A percentile compares a stretch with the other conserved stretches of the same genome.
These are phyloP conservation scores for Nowakowskiella sp. DNA, from an alignment of 192 early-diverging fungal species.

Conservation along the genomic window DNA sequence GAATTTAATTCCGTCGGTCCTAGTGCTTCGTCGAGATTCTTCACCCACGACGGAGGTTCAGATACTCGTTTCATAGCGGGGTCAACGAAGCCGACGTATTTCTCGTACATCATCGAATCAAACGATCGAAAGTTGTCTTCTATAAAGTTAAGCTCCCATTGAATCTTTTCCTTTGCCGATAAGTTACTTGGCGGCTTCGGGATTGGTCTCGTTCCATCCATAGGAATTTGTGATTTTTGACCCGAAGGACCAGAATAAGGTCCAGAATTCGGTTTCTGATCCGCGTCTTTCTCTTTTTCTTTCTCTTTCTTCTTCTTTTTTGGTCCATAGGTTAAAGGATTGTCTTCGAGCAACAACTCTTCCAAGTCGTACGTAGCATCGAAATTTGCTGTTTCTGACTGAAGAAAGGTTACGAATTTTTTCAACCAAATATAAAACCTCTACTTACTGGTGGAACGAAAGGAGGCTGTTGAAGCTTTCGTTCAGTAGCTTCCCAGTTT, in stretches of 20 bases:
- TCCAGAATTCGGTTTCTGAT: conserved; percentile 2
- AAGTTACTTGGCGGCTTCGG: conserved; percentile 21
- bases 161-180: conserved; percentile 35
- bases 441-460: conserved; percentile 51
- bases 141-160: conserved; percentile 61
- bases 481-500: conserved; percentile 39
- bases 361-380: conserved; percentile 70
- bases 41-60: conserved; percentile 64
- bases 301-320: conserved; percentile 37
- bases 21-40: conserved; percentile 24
- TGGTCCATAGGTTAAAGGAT: conserved; percentile 49
- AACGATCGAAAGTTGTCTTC: conserved; percentile 66
- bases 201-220: conserved; percentile 15
- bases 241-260: conserved; percentile 1
- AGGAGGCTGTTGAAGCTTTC: conserved; percentile 25
- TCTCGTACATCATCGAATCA: conserved; percentile 76
- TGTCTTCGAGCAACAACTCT: conserved; percentile 61
- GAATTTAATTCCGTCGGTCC: too few relatives aligned
- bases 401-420: background rate
- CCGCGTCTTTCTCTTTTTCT: conserved; percentile 16
- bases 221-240: background rate
- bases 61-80: conserved; percentile 49
- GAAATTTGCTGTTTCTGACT: conserved; percentile 53
- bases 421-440: background rate
- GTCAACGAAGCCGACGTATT: conserved; percentile 58